Percentiles rank a stretch among this genome's conserved stretches.
phyloP scores from a whole-genome alignment of 805 yeast genomes.

The Starmerella bombi region DNA sequence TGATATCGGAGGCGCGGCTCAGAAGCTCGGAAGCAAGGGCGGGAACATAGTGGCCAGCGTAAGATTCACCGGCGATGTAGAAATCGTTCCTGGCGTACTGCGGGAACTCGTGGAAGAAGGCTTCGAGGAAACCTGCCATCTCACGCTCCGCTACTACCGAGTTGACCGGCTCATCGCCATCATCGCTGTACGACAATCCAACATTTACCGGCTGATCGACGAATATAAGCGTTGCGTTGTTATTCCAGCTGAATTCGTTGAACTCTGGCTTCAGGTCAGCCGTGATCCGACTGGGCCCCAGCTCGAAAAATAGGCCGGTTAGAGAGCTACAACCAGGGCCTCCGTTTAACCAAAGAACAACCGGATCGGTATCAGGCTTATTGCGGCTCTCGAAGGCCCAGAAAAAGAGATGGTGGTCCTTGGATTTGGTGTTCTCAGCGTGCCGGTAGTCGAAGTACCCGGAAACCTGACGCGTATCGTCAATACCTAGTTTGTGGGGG shows the following conservation, averaged over 20 bases:
- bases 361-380: slow-evolving; percentile 79
- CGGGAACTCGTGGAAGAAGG: slow-evolving; percentile 82
- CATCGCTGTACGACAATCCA: slow-evolving; percentile 64
- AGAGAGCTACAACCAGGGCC: slow-evolving; percentile 94
- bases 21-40: slow-evolving; percentile 49
- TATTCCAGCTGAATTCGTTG: slow-evolving; percentile 86
- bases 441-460: slow-evolving; percentile 63
- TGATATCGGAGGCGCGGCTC: slow-evolving; percentile 43
- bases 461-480: slow-evolving; percentile 61
- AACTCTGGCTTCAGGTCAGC: slow-evolving; percentile 55
- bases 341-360: slow-evolving; percentile 83
- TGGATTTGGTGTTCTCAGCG: slow-evolving; percentile 50
- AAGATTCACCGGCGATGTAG: slow-evolving; percentile 91
- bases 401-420: slow-evolving; percentile 83
- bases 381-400: slow-evolving; percentile 80
- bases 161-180: slow-evolving; percentile 24
- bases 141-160: slow-evolving; percentile 65
- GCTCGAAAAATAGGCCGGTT: slow-evolving; percentile 86
- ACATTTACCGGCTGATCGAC: slow-evolving; percentile 92
- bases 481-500: slow-evolving; percentile 62
- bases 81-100: slow-evolving; percentile 42
- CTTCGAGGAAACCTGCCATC: slow-evolving; percentile 71
- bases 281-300: slow-evolving; percentile 78
- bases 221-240: slow-evolving; percentile 81
- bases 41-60: slow-evolving; percentile 93